Evolutionary conservation across 352 stramenopile species (phyloP), one percentile per base, ranked within the genome.

Genomic region (Pythium dissimile): DNA sequence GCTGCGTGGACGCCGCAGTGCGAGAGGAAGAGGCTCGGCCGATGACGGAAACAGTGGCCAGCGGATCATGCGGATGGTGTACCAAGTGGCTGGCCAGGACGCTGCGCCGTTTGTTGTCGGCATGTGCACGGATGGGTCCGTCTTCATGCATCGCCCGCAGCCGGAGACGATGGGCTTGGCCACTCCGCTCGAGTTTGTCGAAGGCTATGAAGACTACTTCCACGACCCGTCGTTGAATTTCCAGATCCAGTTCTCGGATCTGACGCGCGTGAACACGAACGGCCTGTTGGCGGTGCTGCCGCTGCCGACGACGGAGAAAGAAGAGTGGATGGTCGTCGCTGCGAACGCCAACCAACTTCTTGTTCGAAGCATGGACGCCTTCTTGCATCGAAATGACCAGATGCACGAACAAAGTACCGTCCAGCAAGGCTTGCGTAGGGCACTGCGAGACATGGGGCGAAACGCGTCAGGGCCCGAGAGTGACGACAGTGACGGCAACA

Each of bases 201-300:
- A 85, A 58, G 84, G 84, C 11, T 94, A 94, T 61, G 84, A 94
- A 46, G 50, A 82, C 43, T 94, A 92, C 57, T 92, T 92, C 56
- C 74, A 88, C 50, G 84, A 94, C 49, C 79, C 77, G 21, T 88
- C 77, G 18, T 54, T 89, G 24, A 74, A 73, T 23, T 88, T 89
- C 47, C 77, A 92, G 59, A 72, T 72, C 23, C 75, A 89, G 54
- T 92, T 89, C 58, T 89, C 79, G 13, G 81, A 92, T 54, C 72
- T 88, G 41, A 92, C 80, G 28, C 75, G 80, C 24, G 78, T 88
- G 7, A 92, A 88, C 54, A 86, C 76, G 27, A 88, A 71, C 23
- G 83, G 83, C 1, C 48, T 89, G 8, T 52, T 94, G 16, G 67
- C 80, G 0, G 69, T 94, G 21, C 54, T 92, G 9, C 84, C 81